A percentile compares a stretch with the other conserved stretches of the same genome.
phyloP scores from a whole-genome alignment of 345 rosid species.

The Brassica incana region DNA sequence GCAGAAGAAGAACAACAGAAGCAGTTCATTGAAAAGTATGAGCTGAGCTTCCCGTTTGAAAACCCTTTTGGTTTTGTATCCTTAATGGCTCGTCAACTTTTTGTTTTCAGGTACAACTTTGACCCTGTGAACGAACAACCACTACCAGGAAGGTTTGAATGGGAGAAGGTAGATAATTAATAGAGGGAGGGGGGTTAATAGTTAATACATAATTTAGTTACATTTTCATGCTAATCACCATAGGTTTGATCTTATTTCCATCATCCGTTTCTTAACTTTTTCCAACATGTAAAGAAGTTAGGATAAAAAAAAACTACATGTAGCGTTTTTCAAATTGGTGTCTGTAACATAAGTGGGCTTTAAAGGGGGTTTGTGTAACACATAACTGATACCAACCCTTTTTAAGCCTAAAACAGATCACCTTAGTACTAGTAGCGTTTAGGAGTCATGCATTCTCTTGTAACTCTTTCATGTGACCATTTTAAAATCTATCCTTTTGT shows the following conservation, averaged over 20 bases:
- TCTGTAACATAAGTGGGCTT: neutral
- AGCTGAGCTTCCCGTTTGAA: neutral
- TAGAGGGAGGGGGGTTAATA: conserved; percentile 14
- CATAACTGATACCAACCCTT: conserved; percentile 1
- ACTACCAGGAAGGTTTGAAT: neutral
- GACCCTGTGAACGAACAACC: neutral
- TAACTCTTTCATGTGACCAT: conserved; percentile 45
- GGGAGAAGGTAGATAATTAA: neutral
- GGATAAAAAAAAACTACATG: neutral
- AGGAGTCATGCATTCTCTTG: conserved; percentile 23
- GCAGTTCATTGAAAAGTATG: conserved; percentile 7
- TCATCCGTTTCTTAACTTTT: conserved; percentile 52
- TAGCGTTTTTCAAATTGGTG: neutral
- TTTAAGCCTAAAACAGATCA: neutral
- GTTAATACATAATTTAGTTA: conserved; percentile 36
- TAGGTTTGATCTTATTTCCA: conserved; percentile 62
- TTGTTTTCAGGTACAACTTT: neutral
- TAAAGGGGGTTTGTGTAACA: neutral
- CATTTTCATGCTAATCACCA: conserved; percentile 51
- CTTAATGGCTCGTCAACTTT: neutral
- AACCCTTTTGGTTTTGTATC: neutral
- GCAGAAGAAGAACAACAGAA: neutral
- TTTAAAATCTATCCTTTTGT: conserved; percentile 47
- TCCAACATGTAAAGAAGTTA: neutral
- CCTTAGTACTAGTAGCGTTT: neutral